phyloP scores from a whole-genome alignment of 345 rosid genomes.

The Physaria fendleri region DNA sequence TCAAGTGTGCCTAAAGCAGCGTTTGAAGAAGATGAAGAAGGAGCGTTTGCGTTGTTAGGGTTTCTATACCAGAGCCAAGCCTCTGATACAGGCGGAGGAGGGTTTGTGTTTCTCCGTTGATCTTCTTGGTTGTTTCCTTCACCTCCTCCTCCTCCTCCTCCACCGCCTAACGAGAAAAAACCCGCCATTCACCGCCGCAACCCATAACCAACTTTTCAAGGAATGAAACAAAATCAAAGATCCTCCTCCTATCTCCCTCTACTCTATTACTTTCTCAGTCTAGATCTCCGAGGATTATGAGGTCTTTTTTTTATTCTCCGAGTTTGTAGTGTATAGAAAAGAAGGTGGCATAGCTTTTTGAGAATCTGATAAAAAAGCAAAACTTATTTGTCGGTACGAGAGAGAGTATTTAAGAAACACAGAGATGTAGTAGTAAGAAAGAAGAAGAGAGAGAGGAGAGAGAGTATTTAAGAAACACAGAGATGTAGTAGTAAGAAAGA shows the following conservation, averaged over 20 bases:
- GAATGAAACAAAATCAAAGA: neutral
- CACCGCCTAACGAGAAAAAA: constrained; percentile 43
- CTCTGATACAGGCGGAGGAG: constrained; percentile 37
- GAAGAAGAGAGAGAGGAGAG: constrained; percentile 3
- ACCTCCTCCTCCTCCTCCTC: constrained; percentile 34
- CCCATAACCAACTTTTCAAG: constrained; percentile 17
- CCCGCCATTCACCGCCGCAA: constrained; percentile 41
- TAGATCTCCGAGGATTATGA: constrained; percentile 13
- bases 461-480: neutral
- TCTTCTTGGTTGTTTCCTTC: constrained; percentile 32
- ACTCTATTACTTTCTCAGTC: neutral
- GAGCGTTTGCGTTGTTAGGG: constrained; percentile 47
- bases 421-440: neutral
- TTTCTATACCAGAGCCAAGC: constrained; percentile 52
- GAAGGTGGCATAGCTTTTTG: constrained; percentile 21
- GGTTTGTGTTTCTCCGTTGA: constrained; percentile 30
- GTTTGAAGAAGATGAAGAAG: constrained; percentile 31
- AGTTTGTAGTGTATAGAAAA: constrained; percentile 16
- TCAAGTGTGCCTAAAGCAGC: constrained; percentile 50
- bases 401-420: neutral
- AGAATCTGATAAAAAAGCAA: constrained; percentile 16
- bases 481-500: neutral
- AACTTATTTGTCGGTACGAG: constrained; percentile 28
- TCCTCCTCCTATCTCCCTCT: neutral
- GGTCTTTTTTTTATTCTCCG: constrained; percentile 24